Evolutionary conservation across 2,329 filamentous ascomycete species (phyloP), one percentile per base, ranked within the genome.

Genomic region (Setomelanomma holmii): DNA sequence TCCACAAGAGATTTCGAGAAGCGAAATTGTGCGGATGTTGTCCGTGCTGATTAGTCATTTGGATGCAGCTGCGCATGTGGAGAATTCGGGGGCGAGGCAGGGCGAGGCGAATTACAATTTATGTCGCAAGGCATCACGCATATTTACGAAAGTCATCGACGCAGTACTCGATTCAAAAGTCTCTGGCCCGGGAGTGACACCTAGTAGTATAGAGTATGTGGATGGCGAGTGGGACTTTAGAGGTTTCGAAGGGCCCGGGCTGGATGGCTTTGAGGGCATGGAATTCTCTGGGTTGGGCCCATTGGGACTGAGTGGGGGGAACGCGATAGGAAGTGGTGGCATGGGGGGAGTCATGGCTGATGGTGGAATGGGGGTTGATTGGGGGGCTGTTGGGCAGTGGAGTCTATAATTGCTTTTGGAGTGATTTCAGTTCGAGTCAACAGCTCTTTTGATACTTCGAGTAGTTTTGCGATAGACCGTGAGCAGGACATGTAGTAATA

Each of bases 31-130:
- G 33, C 74, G 76, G 5, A 73, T 71, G 58, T 51, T 78, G 0
- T 72, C 68, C 24, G 75, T 78, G 0, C 68, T 79, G 14, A 75
- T 76, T 14, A 67, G 66, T 2, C 73, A 77, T 43, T 63, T 78
- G 1, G 75, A 77, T 23, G 60, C 67, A 4, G 63, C 67, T 1
- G 59, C 62, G 1, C 61, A 68, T 23, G 42, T 66, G 6, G 67
- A 70, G 11, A 68, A 63, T 12, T 66, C 63, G 0, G 72, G 73
- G 16, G 69, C 68, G 1, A 49, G 67, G 1, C 70, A 69, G 0
- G 72, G 66, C 21, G 68, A 75, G 39, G 69, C 68, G 2, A 71
- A 75, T 23, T 74, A 75, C 45, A 65, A 63, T 23, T 46, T 73
- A 1, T 74, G 68, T 40, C 60, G 63, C 22, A 73, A 72, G 42